Conservation (phyloP, 169 alveolate genomes). For the Plasmodium fragile region DNA sequence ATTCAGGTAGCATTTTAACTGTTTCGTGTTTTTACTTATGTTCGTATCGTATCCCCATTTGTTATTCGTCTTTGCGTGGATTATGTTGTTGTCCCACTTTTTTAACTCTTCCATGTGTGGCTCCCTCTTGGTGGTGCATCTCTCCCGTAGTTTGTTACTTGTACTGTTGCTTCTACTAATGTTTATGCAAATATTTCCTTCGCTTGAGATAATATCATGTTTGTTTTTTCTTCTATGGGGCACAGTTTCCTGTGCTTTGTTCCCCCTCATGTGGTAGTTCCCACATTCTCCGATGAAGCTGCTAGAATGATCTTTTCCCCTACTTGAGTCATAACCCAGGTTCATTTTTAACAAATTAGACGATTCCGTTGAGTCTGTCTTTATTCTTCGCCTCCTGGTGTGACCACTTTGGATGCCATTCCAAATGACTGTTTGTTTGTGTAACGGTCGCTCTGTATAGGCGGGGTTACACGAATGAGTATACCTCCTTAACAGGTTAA, state of each 20-base stretch:
- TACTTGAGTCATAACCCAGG: neutral
- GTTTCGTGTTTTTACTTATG: neutral
- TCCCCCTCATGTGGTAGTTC: neutral
- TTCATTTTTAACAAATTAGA: slow-evolving; percentile 8
- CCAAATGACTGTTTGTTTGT: neutral
- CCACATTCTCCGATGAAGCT: neutral
- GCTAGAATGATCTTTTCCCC: neutral
- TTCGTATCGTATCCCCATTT: neutral
- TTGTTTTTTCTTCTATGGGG: slow-evolving; percentile 3
- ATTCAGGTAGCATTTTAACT: slow-evolving; percentile 50
- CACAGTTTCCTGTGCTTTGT: neutral
- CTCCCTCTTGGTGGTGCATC: neutral
- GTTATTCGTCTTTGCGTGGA: neutral
- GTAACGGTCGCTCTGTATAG: neutral
- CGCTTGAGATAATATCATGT: neutral
- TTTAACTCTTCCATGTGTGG: slow-evolving; percentile 4
- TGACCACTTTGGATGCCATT: neutral
- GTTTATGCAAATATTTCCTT: slow-evolving; percentile 6
- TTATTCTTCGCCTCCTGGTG: neutral
- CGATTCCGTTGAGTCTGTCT: neutral
- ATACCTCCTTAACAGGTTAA: slow-evolving; percentile 42
- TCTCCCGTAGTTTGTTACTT: neutral
- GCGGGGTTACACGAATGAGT: neutral
- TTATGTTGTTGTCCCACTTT: slow-evolving; percentile 7
- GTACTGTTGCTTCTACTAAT: neutral